Evolutionary conservation across 2,329 filamentous ascomycete species (phyloP), one percentile per base, ranked within the genome.

Genomic region (Amauroascus niger): DNA sequence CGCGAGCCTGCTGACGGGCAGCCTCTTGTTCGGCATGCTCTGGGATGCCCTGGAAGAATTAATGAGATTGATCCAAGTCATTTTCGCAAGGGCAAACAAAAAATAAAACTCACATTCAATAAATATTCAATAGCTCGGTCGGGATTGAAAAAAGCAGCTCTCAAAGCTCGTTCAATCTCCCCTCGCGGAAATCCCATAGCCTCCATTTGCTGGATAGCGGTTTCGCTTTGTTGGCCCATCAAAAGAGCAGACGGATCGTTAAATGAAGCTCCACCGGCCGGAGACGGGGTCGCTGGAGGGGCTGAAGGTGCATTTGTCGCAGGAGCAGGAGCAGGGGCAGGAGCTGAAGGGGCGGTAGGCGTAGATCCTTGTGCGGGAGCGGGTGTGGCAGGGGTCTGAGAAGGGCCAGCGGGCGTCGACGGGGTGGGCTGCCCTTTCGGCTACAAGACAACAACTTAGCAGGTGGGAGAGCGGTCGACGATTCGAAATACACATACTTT

Each of bases 71-170:
- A 6, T 30, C 26, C 14, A 32, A 7, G 14, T 8, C 6, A 32
- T 18, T 1, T 41, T 41, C 14, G 1, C 14, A 24, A 40, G 2
- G 18, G 13, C n/a, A n/a, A n/a, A n/a, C n/a, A n/a, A n/a, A n/a
- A 44, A 6, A 8, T 9, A 32, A 39, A 20, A 51, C 84, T 72
- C 70, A 93, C 88, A 62, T 74, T 95, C 66, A 98, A 70, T 11
- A 98, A 81, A 66, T 98, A 98, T 70, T 98, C 93, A 54, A 98
- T 91, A 52, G 93, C 93, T 63, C 93, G 88, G 70, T 97, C 91
- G 13, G 91, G 89, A 74, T 98, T 98, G 78, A 86, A 94, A 72
- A 88, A 98, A 13, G 93, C 93, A 59, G 93, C 93, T 65, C 91
- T 87, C 85, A 98, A 93, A 49, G 93, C 93, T 46, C 86, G 82